Base-by-base conservation (phyloP, 106 monocot species). In the Triglochin maritima region DNA sequence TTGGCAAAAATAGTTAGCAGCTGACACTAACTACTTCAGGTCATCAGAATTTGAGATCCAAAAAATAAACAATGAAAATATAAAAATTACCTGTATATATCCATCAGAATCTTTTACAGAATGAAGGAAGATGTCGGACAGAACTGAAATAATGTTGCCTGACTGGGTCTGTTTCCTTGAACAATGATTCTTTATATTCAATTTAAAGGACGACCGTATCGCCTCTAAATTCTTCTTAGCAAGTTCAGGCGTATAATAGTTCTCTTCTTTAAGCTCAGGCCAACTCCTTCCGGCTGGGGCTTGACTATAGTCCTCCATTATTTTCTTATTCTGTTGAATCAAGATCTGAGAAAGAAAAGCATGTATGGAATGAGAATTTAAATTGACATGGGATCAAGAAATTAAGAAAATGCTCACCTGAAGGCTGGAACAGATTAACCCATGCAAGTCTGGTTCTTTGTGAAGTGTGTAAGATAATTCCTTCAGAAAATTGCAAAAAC, bases 401-500 rank as follows among this genome's bases (percentile, higher is more conserved):
- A n/a, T n/a, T 12, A 4, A 29, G 5, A 29, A 29, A 1, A 53
- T 48, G 66, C 52, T 60, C 12, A 94, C 94, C 94, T 96, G 91
- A 47, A 96, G 70, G 51, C 96, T 85, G 11, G 80, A 77, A 67
- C 88, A 96, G n/a, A 96, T 85, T 58, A 96, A 73, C 2, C 90
- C 96, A 77, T 77, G 91, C 76, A 91, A 76, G 3, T 80, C 81
- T 63, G 86, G 76, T 55, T 91, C 83, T 45, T 79, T 75, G 44
- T 56, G 59, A 60, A 96, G 81, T 57, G 81, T 73, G 7, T 73
- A 62, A 49, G 83, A 91, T 64, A 96, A 62, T 52, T 76, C 64
- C 58, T 75, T 76, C n/a, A 79, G 75, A 17, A 96, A 76, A 74
- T 47, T 68, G 69, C 72, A 69, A 71, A 96, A 86, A 52, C 76